Percentiles rank a stretch among this genome's conserved stretches.
Conservation (phyloP, 2,329 filamentous ascomycete species). For the Calonectria henricotiae region DNA sequence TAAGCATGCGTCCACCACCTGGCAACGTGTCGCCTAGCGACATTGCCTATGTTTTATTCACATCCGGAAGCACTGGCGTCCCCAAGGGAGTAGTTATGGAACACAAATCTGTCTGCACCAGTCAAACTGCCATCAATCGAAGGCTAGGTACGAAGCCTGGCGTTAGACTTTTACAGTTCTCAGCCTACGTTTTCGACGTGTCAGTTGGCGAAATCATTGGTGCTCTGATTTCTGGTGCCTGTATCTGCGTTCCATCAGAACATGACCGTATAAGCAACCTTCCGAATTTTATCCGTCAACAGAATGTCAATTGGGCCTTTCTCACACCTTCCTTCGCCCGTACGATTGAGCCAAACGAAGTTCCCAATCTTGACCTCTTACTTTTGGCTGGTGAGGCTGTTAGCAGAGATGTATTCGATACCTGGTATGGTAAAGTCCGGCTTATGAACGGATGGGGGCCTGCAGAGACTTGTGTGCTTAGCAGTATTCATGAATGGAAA, state of each 20-base stretch:
- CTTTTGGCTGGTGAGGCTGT: slow-evolving; percentile 42
- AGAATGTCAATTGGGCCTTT: slow-evolving; percentile 9
- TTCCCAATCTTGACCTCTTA: slow-evolving; percentile 22
- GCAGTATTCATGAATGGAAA: slow-evolving; percentile 8
- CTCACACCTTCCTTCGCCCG: slow-evolving; percentile 12
- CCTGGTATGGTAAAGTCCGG: slow-evolving; percentile 40
- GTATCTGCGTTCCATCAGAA: slow-evolving; percentile 11
- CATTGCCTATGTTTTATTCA: neutral
- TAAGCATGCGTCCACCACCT: neutral
- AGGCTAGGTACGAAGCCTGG: neutral
- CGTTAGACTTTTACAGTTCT: slow-evolving; percentile 10
- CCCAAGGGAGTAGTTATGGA: slow-evolving; percentile 14
- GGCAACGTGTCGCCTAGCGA: neutral
- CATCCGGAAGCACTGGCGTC: neutral
- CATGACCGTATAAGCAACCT: slow-evolving; percentile 4
- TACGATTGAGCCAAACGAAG: neutral
- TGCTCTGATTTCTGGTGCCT: neutral
- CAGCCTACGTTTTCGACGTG: slow-evolving; percentile 11
- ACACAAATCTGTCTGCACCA: slow-evolving; percentile 1
- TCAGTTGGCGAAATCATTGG: slow-evolving; percentile 10
- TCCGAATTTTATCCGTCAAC: neutral
- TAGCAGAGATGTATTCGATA: slow-evolving; percentile 27
- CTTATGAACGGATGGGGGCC: slow-evolving; percentile 45
- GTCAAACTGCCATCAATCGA: neutral
- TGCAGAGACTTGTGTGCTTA: slow-evolving; percentile 37